These are phyloP conservation scores for Posidonia australis DNA, from an alignment of 106 monocot genomes.

Conservation along the genomic window DNA sequence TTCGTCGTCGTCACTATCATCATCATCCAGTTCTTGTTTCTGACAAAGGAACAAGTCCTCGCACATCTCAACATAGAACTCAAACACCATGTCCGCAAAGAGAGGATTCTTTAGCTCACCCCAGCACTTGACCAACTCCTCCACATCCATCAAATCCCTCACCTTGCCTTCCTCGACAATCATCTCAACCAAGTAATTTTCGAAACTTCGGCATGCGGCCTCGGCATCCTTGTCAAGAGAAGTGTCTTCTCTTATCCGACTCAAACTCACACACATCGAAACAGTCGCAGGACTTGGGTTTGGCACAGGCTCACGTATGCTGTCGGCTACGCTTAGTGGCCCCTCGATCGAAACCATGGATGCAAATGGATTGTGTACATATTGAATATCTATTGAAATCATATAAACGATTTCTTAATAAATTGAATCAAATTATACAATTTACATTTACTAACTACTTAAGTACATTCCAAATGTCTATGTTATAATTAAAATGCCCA, in stretches of 20 bases:
- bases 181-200: constrained; percentile 63
- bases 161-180: constrained; percentile 59
- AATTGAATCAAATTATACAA: not conserved
- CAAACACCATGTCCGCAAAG: constrained; percentile 45
- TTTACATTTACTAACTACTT: not conserved
- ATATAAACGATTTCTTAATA: not conserved
- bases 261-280: constrained; percentile 11
- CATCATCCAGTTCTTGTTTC: not conserved
- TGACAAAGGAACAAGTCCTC: constrained; percentile 40
- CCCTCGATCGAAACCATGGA: not conserved
- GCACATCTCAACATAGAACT: constrained; percentile 73
- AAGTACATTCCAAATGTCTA: too few species aligned
- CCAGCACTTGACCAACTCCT: constrained; percentile 70
- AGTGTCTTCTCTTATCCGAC: not conserved
- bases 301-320: constrained; percentile 8
- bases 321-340: constrained; percentile 7
- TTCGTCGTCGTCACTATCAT: not conserved
- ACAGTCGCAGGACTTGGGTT: constrained; percentile 22
- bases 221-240: constrained; percentile 14
- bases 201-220: constrained; percentile 53
- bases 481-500: too few species aligned
- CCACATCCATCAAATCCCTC: constrained; percentile 59
- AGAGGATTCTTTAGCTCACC: constrained; percentile 44
- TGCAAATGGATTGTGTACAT: not conserved
- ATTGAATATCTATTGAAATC: not conserved